Conservation (phyloP, 1,284 basidiomycete genomes). For the Pholiota adiposa region DNA sequence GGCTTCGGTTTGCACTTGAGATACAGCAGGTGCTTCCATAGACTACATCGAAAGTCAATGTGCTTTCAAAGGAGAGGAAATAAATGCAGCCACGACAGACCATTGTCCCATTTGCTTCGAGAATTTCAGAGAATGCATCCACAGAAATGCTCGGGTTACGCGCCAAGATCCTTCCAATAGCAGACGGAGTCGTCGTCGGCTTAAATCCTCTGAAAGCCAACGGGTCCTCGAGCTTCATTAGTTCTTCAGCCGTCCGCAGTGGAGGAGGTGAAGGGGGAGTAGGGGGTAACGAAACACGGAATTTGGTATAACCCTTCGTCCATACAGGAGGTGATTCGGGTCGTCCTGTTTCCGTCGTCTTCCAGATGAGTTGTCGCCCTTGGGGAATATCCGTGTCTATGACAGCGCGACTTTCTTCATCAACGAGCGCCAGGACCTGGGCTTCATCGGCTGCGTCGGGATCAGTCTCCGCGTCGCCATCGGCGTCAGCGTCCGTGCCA, state of each 20-base stretch:
- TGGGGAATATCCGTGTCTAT: neutral
- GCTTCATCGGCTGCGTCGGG: slow-evolving; percentile 4
- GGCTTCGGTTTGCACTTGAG: neutral
- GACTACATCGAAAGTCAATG: neutral
- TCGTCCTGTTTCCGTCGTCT: neutral
- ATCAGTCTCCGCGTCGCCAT: slow-evolving; percentile 1
- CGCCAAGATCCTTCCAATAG: slow-evolving; percentile 16
- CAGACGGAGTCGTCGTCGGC: slow-evolving; percentile 6
- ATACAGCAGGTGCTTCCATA: neutral
- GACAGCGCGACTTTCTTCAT: neutral
- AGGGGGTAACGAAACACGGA: slow-evolving; percentile 14
- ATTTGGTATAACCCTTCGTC: slow-evolving; percentile 9
- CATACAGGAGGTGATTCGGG: neutral
- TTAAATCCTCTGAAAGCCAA: slow-evolving; percentile 7
- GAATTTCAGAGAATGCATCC: slow-evolving; percentile 11
- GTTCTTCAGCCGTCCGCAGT: neutral
- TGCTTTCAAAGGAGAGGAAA: neutral
- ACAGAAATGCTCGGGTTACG: slow-evolving; percentile 10
- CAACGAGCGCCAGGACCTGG: neutral
- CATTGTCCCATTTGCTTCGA: neutral
- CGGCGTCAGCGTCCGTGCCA: neutral
- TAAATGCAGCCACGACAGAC: neutral
- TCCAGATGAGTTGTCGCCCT: slow-evolving; percentile 1
- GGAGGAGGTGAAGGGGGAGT: neutral
- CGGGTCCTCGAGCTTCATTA: slow-evolving; percentile 9